A percentile compares a stretch with the other conserved stretches of the same genome.
Evolutionary conservation across 2,329 filamentous ascomycete genomes (phyloP).

Genomic region (Thelonectria discophora): DNA sequence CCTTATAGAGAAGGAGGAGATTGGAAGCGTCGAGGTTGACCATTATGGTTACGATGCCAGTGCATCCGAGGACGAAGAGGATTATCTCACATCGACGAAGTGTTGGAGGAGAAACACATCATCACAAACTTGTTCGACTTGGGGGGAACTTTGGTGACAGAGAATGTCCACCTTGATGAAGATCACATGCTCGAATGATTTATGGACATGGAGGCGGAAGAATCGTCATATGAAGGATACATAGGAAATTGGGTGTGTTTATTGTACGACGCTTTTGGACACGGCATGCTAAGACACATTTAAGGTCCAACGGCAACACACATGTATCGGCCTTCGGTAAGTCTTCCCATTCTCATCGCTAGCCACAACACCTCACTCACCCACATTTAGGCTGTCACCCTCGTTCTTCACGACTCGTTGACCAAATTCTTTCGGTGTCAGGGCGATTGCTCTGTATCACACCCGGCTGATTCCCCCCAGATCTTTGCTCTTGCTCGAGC

Average conservation of each 20-base stretch:
- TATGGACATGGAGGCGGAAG: slow-evolving; percentile 11
- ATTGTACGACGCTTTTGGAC: neutral
- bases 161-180: slow-evolving; percentile 29
- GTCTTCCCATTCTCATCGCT: neutral
- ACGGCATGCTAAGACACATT: neutral
- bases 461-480: slow-evolving; percentile 1
- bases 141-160: slow-evolving; percentile 34
- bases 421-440: slow-evolving; percentile 16
- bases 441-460: neutral
- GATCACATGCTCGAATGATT: slow-evolving; percentile 40
- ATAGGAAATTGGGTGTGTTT: slow-evolving; percentile 42
- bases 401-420: slow-evolving; percentile 33
- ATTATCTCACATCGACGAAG: slow-evolving; percentile 27
- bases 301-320: slow-evolving; percentile 37
- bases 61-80: slow-evolving; percentile 17
- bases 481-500: slow-evolving; percentile 23
- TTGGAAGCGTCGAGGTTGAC: slow-evolving; percentile 26
- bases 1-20: slow-evolving; percentile 43
- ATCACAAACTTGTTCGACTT: slow-evolving; percentile 43
- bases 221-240: slow-evolving; percentile 42
- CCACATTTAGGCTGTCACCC: slow-evolving; percentile 28
- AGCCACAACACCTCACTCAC: neutral
- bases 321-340: slow-evolving; percentile 38
- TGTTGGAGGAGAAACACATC: slow-evolving; percentile 16
- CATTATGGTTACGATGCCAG: slow-evolving; percentile 15